These are phyloP conservation scores for Santalum album DNA, from an alignment of 164 flowering plant genomes.

Conservation along the genomic window DNA sequence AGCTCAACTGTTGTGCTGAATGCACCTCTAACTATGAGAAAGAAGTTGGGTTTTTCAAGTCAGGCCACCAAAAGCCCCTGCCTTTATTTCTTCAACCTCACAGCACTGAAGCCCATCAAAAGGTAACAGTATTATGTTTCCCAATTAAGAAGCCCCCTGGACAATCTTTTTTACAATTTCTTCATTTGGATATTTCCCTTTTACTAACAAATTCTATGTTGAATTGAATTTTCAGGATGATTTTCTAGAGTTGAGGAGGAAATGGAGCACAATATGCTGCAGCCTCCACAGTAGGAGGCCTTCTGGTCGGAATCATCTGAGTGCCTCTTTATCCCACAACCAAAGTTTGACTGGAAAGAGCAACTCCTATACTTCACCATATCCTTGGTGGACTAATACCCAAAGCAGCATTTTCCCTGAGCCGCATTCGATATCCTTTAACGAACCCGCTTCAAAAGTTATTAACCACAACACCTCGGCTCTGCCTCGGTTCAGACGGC, in stretches of 20 bases:
- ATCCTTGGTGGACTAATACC: constrained; percentile 35
- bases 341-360: constrained; percentile 22
- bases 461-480: constrained; percentile 9
- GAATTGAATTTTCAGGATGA: constrained; percentile 44
- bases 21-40: constrained; percentile 62
- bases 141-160: too few species aligned
- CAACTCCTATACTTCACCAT: constrained; percentile 19
- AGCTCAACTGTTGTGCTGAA: constrained; percentile 58
- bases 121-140: constrained; percentile 26
- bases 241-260: constrained; percentile 43
- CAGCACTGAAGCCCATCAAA: constrained; percentile 23
- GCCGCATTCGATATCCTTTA: constrained; percentile 37
- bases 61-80: constrained; percentile 30
- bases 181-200: too few species aligned
- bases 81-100: constrained; percentile 65
- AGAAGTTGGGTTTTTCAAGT: constrained; percentile 42
- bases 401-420: constrained; percentile 25
- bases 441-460: constrained; percentile 21
- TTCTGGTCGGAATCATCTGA: constrained; percentile 13
- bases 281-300: constrained; percentile 39
- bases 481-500: constrained; percentile 36
- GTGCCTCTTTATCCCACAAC: constrained; percentile 18
- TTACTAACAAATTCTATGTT: too few species aligned
- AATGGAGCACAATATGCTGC: constrained; percentile 64
- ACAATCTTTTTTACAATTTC: too few species aligned